Percentiles rank a stretch among this genome's conserved stretches.
phyloP scores from a whole-genome alignment of 306 rosid species.

The Styphnolobium japonicum region DNA sequence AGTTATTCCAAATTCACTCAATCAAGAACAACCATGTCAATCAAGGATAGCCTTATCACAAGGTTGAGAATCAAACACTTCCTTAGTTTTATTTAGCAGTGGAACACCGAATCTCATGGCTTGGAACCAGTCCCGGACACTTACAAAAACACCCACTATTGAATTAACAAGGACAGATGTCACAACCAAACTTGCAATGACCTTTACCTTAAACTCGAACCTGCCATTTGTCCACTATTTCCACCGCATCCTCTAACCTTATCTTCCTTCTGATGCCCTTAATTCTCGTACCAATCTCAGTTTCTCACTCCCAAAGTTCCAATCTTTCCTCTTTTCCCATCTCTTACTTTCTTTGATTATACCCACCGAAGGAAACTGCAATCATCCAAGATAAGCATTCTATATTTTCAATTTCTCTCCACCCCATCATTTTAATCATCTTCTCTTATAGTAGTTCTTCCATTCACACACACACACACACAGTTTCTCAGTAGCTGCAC shows the following conservation, averaged over 20 bases:
- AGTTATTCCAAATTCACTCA: too few relatives aligned
- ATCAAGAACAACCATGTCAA: too few relatives aligned
- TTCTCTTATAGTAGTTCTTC: background rate
- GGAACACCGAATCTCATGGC: background rate
- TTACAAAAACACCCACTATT: background rate
- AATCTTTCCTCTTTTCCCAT: too few relatives aligned
- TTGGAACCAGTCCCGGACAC: background rate
- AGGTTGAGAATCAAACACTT: background rate
- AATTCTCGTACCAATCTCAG: background rate
- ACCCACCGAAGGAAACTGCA: background rate
- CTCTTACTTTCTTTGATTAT: background rate
- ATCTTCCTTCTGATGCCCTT: background rate
- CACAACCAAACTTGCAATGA: background rate
- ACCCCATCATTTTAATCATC: background rate
- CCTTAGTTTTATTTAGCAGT: background rate
- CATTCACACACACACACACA: too few relatives aligned
- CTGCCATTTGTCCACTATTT: slow-evolving; percentile 29
- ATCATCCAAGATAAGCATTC: background rate
- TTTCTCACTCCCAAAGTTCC: background rate
- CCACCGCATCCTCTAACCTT: slow-evolving; percentile 24
- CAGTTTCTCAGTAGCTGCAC: background rate
- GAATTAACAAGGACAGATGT: background rate
- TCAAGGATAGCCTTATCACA: too few relatives aligned
- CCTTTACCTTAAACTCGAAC: background rate
- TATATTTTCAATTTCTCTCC: background rate